A percentile compares a stretch with the other conserved stretches of the same genome.
Evolutionary conservation across 2,329 filamentous ascomycete species (phyloP).

Genomic region (Stagonosporopsis vannaccii): DNA sequence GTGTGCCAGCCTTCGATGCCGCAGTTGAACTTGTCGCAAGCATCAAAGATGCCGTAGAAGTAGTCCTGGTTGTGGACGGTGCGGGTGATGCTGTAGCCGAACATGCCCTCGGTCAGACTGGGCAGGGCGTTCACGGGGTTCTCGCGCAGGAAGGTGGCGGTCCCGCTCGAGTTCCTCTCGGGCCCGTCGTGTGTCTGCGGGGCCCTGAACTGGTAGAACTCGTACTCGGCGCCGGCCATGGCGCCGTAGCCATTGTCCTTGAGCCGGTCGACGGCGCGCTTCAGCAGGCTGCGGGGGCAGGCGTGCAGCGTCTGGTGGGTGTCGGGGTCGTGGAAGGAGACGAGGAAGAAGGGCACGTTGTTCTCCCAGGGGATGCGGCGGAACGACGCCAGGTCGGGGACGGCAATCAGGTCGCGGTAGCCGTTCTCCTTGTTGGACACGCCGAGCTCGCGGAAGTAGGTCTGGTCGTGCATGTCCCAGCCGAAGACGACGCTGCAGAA

Average conservation of each 20-base stretch:
- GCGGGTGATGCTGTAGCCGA: constrained; percentile 88
- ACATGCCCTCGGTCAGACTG: constrained; percentile 90
- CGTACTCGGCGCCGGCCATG: constrained; percentile 93
- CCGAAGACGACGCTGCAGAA: constrained; percentile 96
- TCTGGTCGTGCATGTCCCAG: constrained; percentile 97
- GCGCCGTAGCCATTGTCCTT: constrained; percentile 75
- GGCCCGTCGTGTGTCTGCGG: constrained; percentile 61
- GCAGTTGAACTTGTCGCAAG: constrained; percentile 78
- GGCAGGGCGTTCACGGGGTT: constrained; percentile 79
- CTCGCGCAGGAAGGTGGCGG: constrained; percentile 75
- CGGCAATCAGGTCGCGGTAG: constrained; percentile 83
- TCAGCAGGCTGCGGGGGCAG: constrained; percentile 80
- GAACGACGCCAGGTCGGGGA: constrained; percentile 79
- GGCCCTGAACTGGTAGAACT: constrained; percentile 89
- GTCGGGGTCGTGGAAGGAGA: constrained; percentile 85
- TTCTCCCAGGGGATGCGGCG: constrained; percentile 91
- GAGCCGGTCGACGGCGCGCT: constrained; percentile 71
- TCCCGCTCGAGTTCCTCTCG: constrained; percentile 70
- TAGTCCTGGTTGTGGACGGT: constrained; percentile 91
- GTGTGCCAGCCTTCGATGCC: constrained; percentile 95
- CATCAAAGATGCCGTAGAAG: constrained; percentile 86
- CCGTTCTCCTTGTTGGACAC: constrained; percentile 92
- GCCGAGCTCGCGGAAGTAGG: constrained; percentile 82
- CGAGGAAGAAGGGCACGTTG: constrained; percentile 82
- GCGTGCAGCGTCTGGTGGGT: constrained; percentile 74